Evolutionary conservation across 176 grass and related monocot species (phyloP), one percentile per base, ranked within the genome.

Genomic region (Oryza coarctata): DNA sequence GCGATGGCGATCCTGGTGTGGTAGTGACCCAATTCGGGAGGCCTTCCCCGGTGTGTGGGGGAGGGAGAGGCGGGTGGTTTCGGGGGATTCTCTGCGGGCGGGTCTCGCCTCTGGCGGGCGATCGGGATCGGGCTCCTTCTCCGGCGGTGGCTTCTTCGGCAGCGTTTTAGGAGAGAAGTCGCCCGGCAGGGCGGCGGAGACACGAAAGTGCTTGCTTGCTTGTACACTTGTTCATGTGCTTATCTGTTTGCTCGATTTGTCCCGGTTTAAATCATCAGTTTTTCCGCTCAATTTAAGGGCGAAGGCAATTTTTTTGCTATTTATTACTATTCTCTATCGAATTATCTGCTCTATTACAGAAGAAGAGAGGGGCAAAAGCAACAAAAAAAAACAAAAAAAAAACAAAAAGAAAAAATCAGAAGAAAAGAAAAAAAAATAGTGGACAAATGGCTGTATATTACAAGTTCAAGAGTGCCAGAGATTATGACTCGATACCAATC

Each of bases 401-500:
- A 18, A 25, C 60, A 72, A 70, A 71, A 71, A 3, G 25, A 82
- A 75, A 68, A 76, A 89, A 73, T 31, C 44, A 87, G 90, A 87
- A 79, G 86, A 87, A 94, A 89, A 68, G 44, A 38, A 58, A 60
- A 10, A 60, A 61, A 65, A 47, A 60, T 47, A 27, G 77, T 85
- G 81, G 32, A 76, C 34, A 82, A 74, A 99, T 99, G 97, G 93
- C 97, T 71, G 97, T 99, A 33, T 96, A 96, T 84, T 99, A 95
- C 85, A 99, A 99, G 87, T 99, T 99, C 87, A 99, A 96, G 89
- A 99, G 97, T 81, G 97, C 93, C 9, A 94, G 89, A 86, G 97
- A 99, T 58, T 99, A 90, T 80, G 89, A 94, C 88, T 99, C 93
- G 22, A 93, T 99, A 83, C 93, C 83, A 0, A 99, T 99, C 1